Evolutionary conservation across 331 rosid species (phyloP).

Genomic region (Acacia concinna): DNA sequence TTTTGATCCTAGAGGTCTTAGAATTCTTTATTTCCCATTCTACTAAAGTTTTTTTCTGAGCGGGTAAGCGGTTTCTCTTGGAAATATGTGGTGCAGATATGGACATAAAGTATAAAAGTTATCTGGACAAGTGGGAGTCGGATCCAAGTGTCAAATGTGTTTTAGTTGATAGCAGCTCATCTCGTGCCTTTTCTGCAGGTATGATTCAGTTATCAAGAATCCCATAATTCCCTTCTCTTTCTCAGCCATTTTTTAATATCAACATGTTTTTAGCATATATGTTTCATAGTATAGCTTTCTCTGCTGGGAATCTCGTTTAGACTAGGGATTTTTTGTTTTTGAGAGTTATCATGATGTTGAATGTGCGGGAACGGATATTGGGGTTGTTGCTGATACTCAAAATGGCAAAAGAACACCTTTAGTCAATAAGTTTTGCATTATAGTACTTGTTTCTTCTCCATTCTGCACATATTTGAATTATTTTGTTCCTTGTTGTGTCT

Average conservation of each 20-base stretch:
- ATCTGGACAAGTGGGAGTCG: constrained; percentile 85
- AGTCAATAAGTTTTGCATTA: constrained; percentile 73
- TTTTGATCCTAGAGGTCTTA: background rate
- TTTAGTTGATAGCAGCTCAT: constrained; percentile 76
- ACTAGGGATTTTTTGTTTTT: constrained; percentile 41
- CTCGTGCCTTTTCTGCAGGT: constrained; percentile 98
- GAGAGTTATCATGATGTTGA: constrained; percentile 63
- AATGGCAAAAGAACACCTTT: constrained; percentile 88
- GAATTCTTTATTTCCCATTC: background rate
- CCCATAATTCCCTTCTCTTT: background rate
- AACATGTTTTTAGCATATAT: constrained; percentile 25
- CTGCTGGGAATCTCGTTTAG: constrained; percentile 33
- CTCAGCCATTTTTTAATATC: constrained; percentile 9
- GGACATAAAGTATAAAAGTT: constrained; percentile 80
- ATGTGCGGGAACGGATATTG: constrained; percentile 99
- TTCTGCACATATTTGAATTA: constrained; percentile 28
- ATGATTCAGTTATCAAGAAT: constrained; percentile 30
- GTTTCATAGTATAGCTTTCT: constrained; percentile 18
- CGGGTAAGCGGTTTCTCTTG: background rate
- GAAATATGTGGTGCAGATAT: constrained; percentile 59
- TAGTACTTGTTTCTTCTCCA: constrained; percentile 35
- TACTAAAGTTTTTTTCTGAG: background rate
- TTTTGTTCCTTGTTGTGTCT: constrained; percentile 25
- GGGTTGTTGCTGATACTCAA: constrained; percentile 92
- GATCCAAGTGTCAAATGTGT: constrained; percentile 89